Percentiles rank a stretch among this genome's conserved stretches.
phyloP scores from a whole-genome alignment of 139 green algal genomes.

The Coelastrella sp. region DNA sequence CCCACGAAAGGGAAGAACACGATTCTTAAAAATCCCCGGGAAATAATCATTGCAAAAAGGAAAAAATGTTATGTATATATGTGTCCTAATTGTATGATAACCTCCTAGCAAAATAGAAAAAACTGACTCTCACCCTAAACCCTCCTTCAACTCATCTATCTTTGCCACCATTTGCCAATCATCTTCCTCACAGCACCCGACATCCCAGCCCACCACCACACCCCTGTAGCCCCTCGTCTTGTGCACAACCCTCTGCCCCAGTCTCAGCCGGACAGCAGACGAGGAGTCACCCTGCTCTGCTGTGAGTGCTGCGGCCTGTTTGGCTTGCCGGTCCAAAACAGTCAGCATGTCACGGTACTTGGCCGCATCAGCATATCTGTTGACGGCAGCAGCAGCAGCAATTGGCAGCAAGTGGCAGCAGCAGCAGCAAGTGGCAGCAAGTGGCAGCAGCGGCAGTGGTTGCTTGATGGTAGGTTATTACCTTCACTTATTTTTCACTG shows the following conservation, averaged over 20 bases:
- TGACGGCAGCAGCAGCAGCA: not conserved
- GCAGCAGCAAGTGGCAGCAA: no score
- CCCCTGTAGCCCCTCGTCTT: constrained; percentile 59
- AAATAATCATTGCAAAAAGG: no score
- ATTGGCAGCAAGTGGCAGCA: not conserved
- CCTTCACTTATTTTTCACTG: no score
- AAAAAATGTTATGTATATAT: no score
- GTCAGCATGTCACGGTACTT: constrained; percentile 74
- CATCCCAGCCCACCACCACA: constrained; percentile 84
- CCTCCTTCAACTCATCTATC: constrained; percentile 26
- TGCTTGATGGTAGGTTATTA: no score
- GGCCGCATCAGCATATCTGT: constrained; percentile 80
- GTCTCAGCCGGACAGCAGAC: constrained; percentile 50
- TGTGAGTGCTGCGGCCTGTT: constrained; percentile 39
- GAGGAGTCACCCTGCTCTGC: not conserved
- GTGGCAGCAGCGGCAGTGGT: no score
- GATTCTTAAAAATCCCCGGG: no score
- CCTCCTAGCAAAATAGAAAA: no score
- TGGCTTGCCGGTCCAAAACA: constrained; percentile 65
- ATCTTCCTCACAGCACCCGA: constrained; percentile 79
- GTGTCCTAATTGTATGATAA: no score
- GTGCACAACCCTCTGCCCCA: constrained; percentile 84
- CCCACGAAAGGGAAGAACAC: no score
- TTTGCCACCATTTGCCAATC: constrained; percentile 68
- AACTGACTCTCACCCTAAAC: constrained; percentile 31